Conservation (phyloP, 1,139 yeast genomes). For the Magnusiomyces paraingens region DNA sequence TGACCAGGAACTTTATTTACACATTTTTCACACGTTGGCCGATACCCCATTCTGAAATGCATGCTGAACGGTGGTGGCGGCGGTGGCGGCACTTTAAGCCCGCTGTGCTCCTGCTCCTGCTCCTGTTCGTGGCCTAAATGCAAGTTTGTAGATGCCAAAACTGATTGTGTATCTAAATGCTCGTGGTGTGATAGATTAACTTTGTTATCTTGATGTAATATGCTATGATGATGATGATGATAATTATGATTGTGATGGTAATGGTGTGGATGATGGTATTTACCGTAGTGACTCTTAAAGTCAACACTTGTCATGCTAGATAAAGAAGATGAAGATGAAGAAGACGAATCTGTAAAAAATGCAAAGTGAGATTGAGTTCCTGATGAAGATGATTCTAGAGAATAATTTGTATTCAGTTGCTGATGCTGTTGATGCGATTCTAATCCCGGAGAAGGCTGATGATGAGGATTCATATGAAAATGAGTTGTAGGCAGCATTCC, state of each 20-base stretch:
- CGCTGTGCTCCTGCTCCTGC: no score
- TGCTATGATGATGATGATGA: not conserved
- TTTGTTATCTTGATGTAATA: not conserved
- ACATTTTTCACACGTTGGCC: constrained; percentile 20
- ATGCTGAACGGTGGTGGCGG: not conserved
- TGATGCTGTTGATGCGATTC: not conserved
- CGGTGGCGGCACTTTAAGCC: not conserved
- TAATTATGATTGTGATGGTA: not conserved
- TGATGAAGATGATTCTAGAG: not conserved
- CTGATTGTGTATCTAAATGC: no score
- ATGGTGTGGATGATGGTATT: not conserved
- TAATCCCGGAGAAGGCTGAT: not conserved
- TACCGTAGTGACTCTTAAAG: not conserved
- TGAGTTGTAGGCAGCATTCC: no score
- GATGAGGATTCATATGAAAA: not conserved
- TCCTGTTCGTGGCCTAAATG: no score
- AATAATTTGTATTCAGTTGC: not conserved
- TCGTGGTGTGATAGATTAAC: not conserved
- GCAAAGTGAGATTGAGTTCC: not conserved
- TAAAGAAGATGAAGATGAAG: not conserved
- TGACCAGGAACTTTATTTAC: constrained; percentile 21
- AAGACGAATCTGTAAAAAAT: not conserved
- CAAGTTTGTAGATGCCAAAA: no score
- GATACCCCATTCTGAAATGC: constrained; percentile 20
- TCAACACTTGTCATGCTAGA: not conserved